These are phyloP conservation scores for Pseudocercospora vitis DNA, from an alignment of 2,329 filamentous ascomycete species.

Conservation along the genomic window DNA sequence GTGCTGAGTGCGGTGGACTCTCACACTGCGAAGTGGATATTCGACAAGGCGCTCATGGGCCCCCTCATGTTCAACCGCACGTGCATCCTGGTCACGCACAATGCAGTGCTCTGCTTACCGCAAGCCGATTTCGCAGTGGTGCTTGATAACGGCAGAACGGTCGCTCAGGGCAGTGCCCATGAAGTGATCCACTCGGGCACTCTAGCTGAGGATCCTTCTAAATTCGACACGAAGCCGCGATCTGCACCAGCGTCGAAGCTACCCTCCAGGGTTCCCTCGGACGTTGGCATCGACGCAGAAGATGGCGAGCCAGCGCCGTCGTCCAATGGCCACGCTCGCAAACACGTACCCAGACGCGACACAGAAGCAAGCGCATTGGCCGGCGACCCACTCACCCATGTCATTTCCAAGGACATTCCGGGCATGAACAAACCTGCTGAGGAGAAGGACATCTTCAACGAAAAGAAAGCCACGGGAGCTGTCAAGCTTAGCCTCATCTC, in stretches of 20 bases:
- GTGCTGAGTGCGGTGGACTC: slow-evolving; percentile 96
- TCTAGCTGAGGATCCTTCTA: slow-evolving; percentile 80
- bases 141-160: slow-evolving; percentile 81
- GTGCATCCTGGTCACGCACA: slow-evolving; percentile 94
- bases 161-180: slow-evolving; percentile 71
- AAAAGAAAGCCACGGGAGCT: slow-evolving; percentile 79
- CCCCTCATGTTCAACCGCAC: slow-evolving; percentile 85
- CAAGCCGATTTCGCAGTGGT: slow-evolving; percentile 77
- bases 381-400: slow-evolving; percentile 50
- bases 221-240: slow-evolving; percentile 61
- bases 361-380: slow-evolving; percentile 39
- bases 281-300: slow-evolving; percentile 59
- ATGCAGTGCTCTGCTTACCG: slow-evolving; percentile 82
- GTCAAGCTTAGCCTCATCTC: slow-evolving; percentile 85
- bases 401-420: slow-evolving; percentile 42
- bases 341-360: slow-evolving; percentile 39
- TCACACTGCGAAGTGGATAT: slow-evolving; percentile 97
- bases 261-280: slow-evolving; percentile 76
- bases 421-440: slow-evolving; percentile 40
- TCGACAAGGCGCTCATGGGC: slow-evolving; percentile 86
- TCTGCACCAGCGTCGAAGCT: slow-evolving; percentile 71
- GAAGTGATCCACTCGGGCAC: slow-evolving; percentile 84
- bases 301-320: slow-evolving; percentile 5
- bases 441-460: slow-evolving; percentile 57
- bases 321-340: slow-evolving; percentile 47